Evolutionary conservation across 2,329 filamentous ascomycete genomes (phyloP).

Genomic region (Byssoonygena ceratinophila): DNA sequence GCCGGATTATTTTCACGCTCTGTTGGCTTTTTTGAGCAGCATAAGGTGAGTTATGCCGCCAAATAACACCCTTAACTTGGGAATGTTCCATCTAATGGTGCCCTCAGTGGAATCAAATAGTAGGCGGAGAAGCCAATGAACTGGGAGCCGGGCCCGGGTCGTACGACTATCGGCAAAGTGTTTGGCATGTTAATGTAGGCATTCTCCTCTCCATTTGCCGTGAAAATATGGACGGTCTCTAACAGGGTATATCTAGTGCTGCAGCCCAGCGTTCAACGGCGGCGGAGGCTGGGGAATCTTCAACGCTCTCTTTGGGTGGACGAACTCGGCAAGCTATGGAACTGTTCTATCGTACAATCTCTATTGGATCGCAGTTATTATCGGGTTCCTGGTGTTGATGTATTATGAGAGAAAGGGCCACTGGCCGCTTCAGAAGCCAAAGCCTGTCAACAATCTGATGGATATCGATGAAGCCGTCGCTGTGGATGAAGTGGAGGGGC

Average conservation of each 20-base stretch:
- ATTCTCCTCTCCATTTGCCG: not conserved
- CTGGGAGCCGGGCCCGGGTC: slow-evolving; percentile 9
- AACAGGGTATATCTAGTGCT: slow-evolving; percentile 48
- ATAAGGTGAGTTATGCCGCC: slow-evolving; percentile 3
- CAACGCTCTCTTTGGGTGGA: slow-evolving; percentile 77
- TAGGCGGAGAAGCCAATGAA: slow-evolving; percentile 12
- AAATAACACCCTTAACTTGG: not conserved
- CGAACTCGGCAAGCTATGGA: slow-evolving; percentile 77
- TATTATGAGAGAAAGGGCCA: slow-evolving; percentile 19
- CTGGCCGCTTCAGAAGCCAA: slow-evolving; percentile 15
- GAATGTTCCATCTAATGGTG: not conserved
- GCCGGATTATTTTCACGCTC: slow-evolving; percentile 9
- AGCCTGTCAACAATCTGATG: not conserved
- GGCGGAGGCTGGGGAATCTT: slow-evolving; percentile 78
- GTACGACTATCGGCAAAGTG: slow-evolving; percentile 11
- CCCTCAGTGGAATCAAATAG: slow-evolving; percentile 11
- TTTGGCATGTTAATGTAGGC: slow-evolving; percentile 15
- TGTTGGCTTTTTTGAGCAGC: slow-evolving; percentile 11
- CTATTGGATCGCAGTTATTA: slow-evolving; percentile 69
- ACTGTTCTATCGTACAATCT: slow-evolving; percentile 79
- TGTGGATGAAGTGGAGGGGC: not conserved
- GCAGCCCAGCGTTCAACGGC: slow-evolving; percentile 60
- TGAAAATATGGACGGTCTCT: not conserved
- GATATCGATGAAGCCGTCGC: not conserved
- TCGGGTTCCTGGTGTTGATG: slow-evolving; percentile 49